Base-by-base conservation (phyloP, 768 basidiomycete species). In the Boletus vermiculosoides region DNA sequence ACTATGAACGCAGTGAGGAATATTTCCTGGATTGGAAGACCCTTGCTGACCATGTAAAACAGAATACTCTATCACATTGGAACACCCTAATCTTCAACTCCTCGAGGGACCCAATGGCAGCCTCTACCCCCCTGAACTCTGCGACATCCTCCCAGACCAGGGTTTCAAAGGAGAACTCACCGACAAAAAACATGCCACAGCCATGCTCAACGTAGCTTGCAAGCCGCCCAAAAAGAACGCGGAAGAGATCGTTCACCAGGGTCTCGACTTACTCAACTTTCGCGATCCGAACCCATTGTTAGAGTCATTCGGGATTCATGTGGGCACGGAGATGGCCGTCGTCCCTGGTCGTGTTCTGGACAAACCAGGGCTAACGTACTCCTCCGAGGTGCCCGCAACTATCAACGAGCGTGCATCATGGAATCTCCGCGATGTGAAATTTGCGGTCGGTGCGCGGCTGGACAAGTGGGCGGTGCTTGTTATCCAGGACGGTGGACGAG, bases 401-500 rank as follows among this genome's bases (percentile, higher is more conserved):
- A 70, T 81, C 20, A 73, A 81, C 56, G 71, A 73, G 0, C 68
- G 70, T 33, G 82, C 79, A 3, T 76, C 78, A 30, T 83, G 81
- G 81, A 83, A 84, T 60, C 64, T 84, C 42, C 67, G 79, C 34
- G 73, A 76, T 48, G 71, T 74, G 77, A 82, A 78, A 61, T 92
- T 92, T 63, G 73, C 81, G 3, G 72, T 70, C 20, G 87, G 88
- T 4, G 84, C 76, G 2, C 70, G 59, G 18, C 67, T 93, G 48
- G 70, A 74, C 40, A 80, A 80, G 31, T 90, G 88, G 87, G 85
- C 80, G 1, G 86, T 91, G 7, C 72, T 93, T 15, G 71, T 89
- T 44, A 81, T 93, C 56, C 71, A 75, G 50, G 89, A 91, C 58
- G 76, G 78, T 54, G 49, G 55, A 3, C 60, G 75, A 22, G 78